Evolutionary conservation across 129 eudicot species (phyloP), one percentile per base, ranked within the genome.

Genomic region (Mikania micrantha): DNA sequence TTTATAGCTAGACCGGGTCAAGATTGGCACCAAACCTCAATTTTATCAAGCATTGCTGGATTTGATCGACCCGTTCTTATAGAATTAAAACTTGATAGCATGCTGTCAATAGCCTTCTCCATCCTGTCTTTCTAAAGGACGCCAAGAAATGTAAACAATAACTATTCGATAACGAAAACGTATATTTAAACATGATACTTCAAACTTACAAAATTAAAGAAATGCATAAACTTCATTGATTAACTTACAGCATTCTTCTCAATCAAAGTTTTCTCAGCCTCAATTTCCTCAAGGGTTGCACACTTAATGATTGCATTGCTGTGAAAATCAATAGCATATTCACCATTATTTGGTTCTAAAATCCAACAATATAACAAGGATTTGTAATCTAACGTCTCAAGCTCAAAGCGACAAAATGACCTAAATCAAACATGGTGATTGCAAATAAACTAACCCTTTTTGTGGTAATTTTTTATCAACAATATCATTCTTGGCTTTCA

Each of bases 11-110:
- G 15, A 13, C 38, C 38, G 3, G 9, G 32, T 10, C 60, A 38
- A 69, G 7, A 53, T 4, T 25, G 17, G 47, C 28, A 25, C 22
- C 62, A 47, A 79, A 90, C 99, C 95, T 90, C 87, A 15, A 90
- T 72, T 77, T 82, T 88, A 67, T 94, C 99, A 31, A 94, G 90
- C 89, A 94, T 87, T 50, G 99, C 80, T 17, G 99, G 99, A 66
- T 78, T 94, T 60, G 99, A 82, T 66, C 99, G 69, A 34, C 92
- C 95, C 0, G 99, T 87, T 50, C 99, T 84, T 66, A 87, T 81
- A 6, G 99, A 87, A 73, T 78, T 87, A 61, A 94, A 94, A 81
- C 77, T 85, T 22, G 94, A 60, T 61, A 83, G 75, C 60, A 90
- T 53, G 29, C 73, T 87, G 66, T 94, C 99, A 34, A 94, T 85